phyloP scores from a whole-genome alignment of 1,139 yeast species.

The Scheffersomyces stambukii region DNA sequence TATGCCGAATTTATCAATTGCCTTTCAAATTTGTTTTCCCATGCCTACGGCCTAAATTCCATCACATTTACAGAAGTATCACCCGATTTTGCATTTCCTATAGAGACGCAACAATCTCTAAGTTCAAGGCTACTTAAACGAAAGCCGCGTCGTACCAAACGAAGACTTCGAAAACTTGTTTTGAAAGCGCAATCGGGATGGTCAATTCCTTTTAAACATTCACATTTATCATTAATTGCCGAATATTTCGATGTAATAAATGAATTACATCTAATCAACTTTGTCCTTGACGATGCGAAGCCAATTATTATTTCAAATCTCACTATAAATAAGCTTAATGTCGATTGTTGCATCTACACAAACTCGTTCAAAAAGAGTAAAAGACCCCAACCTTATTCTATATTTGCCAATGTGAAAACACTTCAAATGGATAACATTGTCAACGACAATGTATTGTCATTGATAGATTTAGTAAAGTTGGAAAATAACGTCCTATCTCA shows the following conservation, averaged over 20 bases:
- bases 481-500: constrained; percentile 21
- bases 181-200: constrained; percentile 46
- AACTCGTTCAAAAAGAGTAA: constrained; percentile 14
- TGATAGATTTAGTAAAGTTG: constrained; percentile 38
- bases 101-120: constrained; percentile 10
- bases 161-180: constrained; percentile 20
- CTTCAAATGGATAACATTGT: constrained; percentile 34
- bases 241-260: constrained; percentile 43
- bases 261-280: constrained; percentile 40
- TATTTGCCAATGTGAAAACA: constrained; percentile 33
- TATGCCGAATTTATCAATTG: constrained; percentile 25
- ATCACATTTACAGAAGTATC: constrained; percentile 40
- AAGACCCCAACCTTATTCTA: constrained; percentile 8
- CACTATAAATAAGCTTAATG: constrained; percentile 16
- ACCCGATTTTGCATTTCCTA: constrained; percentile 48
- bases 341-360: constrained; percentile 26
- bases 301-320: constrained; percentile 8
- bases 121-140: constrained; percentile 8
- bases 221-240: constrained; percentile 23
- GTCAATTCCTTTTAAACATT: constrained; percentile 43
- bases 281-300: constrained; percentile 43
- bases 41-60: constrained; percentile 29
- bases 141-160: constrained; percentile 15
- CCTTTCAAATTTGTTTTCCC: constrained; percentile 22
- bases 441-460: constrained; percentile 43